Percentiles rank a stretch among this genome's conserved stretches.
These are phyloP conservation scores for Trichoderma reesei DNA, from an alignment of 495 filamentous ascomycete genomes.

Conservation along the genomic window DNA sequence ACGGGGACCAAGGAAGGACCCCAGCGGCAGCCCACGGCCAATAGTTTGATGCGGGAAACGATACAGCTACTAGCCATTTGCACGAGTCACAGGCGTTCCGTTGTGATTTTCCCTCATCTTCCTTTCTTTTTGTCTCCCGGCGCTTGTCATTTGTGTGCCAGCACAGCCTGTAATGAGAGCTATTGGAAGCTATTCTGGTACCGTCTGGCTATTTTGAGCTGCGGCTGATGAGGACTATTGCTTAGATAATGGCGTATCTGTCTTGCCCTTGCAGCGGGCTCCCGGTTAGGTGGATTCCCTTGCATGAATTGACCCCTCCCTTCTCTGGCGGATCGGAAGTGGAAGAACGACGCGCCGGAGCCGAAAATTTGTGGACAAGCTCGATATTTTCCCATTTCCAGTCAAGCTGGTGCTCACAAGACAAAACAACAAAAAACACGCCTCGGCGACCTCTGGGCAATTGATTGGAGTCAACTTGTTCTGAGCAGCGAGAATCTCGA, in stretches of 20 bases:
- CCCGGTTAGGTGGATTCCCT: too few relatives aligned
- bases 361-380: neutral
- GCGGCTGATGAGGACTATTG: neutral
- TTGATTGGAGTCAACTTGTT: neutral
- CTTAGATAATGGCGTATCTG: neutral
- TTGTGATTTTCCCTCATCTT: neutral
- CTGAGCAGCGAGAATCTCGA: too few relatives aligned
- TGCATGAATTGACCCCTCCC: neutral
- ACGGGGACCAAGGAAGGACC: neutral
- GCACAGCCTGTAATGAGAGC: too few relatives aligned
- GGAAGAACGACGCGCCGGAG: neutral
- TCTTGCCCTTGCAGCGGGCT: neutral
- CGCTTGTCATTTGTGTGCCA: too few relatives aligned
- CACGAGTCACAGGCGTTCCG: neutral
- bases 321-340: conserved; percentile 3
- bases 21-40: too few relatives aligned
- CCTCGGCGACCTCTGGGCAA: neutral
- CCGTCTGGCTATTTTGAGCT: neutral
- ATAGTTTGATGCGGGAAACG: neutral
- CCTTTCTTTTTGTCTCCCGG: neutral
- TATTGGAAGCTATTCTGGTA: too few relatives aligned
- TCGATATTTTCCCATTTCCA: neutral
- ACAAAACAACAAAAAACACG: neutral
- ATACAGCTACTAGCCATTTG: neutral
- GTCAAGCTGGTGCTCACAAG: neutral